Conservation (phyloP, 192 early-diverging fungal species). For the Podila epicladia region DNA sequence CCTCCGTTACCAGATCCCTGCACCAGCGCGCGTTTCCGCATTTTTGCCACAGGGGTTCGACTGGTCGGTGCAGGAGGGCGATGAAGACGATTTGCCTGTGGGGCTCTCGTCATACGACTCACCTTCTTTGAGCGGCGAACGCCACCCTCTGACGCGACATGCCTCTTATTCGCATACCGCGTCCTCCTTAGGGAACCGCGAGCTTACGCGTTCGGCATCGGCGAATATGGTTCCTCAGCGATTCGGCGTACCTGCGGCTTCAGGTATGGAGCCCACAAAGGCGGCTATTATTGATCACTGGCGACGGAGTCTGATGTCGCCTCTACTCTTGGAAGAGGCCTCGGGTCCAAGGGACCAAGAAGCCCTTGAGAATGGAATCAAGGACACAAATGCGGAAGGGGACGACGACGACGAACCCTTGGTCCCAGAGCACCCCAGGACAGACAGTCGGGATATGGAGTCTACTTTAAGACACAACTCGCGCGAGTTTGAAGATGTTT, state of each 20-base stretch:
- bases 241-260: constrained; percentile 16
- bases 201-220: constrained; percentile 6
- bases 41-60: constrained; percentile 30
- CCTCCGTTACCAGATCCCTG: constrained; percentile 20
- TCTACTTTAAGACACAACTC: constrained; percentile 12
- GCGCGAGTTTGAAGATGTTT: not conserved
- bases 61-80: constrained; percentile 18
- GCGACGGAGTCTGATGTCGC: constrained; percentile 21
- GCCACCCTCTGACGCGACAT: not conserved
- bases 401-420: not conserved
- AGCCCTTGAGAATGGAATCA: not conserved
- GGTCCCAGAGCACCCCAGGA: not conserved
- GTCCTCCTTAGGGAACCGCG: not conserved
- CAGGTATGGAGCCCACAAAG: constrained; percentile 29
- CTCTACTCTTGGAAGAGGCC: constrained; percentile 7
- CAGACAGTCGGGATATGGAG: constrained; percentile 11
- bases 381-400: not conserved
- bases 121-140: not conserved
- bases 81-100: constrained; percentile 8
- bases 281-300: constrained; percentile 41
- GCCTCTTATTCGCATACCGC: not conserved
- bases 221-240: constrained; percentile 14
- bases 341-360: not conserved
- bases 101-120: not conserved
- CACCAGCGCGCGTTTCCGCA: constrained; percentile 19